Evolutionary conservation across 2,329 filamentous ascomycete species (phyloP), one percentile per base, ranked within the genome.

Genomic region (Aspergillus flavus): DNA sequence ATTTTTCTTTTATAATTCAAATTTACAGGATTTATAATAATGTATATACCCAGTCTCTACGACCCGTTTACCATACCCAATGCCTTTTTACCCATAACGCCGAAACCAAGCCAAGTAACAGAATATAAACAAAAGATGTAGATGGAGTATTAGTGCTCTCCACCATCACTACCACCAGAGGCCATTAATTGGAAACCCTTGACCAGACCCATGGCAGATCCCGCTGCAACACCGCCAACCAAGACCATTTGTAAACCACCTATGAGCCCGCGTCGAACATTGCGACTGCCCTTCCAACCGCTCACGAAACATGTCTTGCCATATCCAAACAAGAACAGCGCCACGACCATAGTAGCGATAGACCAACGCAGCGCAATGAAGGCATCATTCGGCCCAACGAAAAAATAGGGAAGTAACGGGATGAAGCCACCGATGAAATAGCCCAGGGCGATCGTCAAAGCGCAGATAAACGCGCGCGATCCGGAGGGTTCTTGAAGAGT

Each of bases 341-440:
- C 79, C 23, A 85, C 66, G 1, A 75, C 78, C 67, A 84, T 85
- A 19, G 84, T 80, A n/a, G 78, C 81, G 58, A 85, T 83, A n/a
- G 81, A 84, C 69, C 79, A 80, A 64, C 79, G 80, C 50, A 89
- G 68, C 85, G 94, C 66, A 90, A 97, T 76, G 93, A 94, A 83
- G 83, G 91, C 66, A 92, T 97, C 77, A 89, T 94, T 52, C 82
- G 88, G 69, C 86, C 93, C 61, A 86, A 96, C 67, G 89, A 79
- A 79, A 65, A 86, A 85, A 70, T 86, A 86, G 0, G 84, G 84
- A 0, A 85, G 75, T 67, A 86, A 78, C 7, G 84, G 84, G 16
- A 82, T 75, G 50, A 82, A 79, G 2, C 80, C 80, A 58, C 80
- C 78, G 62, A 79, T 72, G 60, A 79, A 79, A 66, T 79, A 79